phyloP scores from a whole-genome alignment of 257 asterid genomes.

The Salvia hispanica region DNA sequence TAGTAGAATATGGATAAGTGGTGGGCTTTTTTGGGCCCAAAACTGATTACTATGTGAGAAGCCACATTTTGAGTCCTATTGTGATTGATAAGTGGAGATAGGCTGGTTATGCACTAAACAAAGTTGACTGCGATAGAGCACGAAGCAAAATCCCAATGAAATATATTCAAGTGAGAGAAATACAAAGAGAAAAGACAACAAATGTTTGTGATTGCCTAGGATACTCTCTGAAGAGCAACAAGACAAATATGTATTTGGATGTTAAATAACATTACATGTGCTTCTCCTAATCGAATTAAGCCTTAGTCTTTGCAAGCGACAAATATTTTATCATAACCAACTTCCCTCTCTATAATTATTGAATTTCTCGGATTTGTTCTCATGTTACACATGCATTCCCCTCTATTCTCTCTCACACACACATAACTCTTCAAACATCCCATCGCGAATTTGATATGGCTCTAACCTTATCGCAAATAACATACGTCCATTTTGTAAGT shows the following conservation, averaged over 20 bases:
- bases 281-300: slow-evolving; percentile 3
- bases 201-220: slow-evolving; percentile 30
- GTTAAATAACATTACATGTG: slow-evolving; percentile 33
- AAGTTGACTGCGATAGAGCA: background rate
- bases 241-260: slow-evolving; percentile 27
- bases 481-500: too few relatives aligned
- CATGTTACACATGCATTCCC: too few relatives aligned
- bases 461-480: too few relatives aligned
- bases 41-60: too few relatives aligned
- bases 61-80: too few relatives aligned
- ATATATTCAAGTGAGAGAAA: background rate
- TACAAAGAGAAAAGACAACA: background rate
- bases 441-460: too few relatives aligned
- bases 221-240: slow-evolving; percentile 31
- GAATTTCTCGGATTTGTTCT: too few relatives aligned
- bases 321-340: slow-evolving; percentile 2
- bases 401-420: too few relatives aligned
- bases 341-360: background rate
- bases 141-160: background rate
- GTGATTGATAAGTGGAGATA: background rate
- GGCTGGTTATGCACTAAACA: too few relatives aligned
- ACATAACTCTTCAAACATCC: too few relatives aligned
- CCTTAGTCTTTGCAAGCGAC: slow-evolving; percentile 22
- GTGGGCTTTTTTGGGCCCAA: too few relatives aligned
- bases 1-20: too few relatives aligned